Conservation (phyloP, 2,329 filamentous ascomycete genomes). For the Penicillium sp. region DNA sequence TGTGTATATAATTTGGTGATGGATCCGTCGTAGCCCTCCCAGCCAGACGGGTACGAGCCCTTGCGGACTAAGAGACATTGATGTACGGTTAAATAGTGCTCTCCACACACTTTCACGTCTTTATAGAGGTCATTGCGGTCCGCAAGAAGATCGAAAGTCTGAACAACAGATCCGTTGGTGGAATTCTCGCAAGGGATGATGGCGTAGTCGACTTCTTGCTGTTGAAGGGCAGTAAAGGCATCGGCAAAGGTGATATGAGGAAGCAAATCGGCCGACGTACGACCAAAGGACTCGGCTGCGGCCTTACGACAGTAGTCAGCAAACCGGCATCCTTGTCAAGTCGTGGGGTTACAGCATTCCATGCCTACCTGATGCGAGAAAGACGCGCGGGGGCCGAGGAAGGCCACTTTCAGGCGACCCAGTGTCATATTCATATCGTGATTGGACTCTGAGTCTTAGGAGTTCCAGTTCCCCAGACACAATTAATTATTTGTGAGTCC, state of each 20-base stretch:
- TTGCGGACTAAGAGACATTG: conserved; percentile 71
- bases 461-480: not conserved
- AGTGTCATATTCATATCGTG: not conserved
- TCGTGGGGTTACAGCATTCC: conserved; percentile 16
- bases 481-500: not conserved
- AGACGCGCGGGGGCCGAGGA: conserved; percentile 62
- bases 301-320: conserved; percentile 47
- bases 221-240: conserved; percentile 76
- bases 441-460: not conserved
- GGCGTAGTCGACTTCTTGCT: conserved; percentile 62
- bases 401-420: conserved; percentile 45
- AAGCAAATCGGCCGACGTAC: conserved; percentile 27
- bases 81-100: conserved; percentile 82
- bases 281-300: conserved; percentile 52
- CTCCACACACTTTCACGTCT: conserved; percentile 73
- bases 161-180: conserved; percentile 86
- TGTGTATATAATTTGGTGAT: conserved; percentile 84
- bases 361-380: conserved; percentile 65
- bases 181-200: conserved; percentile 96
- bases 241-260: conserved; percentile 51
- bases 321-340: conserved; percentile 11
- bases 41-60: conserved; percentile 20
- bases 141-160: conserved; percentile 84
- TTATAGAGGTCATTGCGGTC: conserved; percentile 65
- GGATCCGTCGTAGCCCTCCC: conserved; percentile 48